Base-by-base conservation (phyloP, 805 yeast species). In the Clavispora phyllophila region DNA sequence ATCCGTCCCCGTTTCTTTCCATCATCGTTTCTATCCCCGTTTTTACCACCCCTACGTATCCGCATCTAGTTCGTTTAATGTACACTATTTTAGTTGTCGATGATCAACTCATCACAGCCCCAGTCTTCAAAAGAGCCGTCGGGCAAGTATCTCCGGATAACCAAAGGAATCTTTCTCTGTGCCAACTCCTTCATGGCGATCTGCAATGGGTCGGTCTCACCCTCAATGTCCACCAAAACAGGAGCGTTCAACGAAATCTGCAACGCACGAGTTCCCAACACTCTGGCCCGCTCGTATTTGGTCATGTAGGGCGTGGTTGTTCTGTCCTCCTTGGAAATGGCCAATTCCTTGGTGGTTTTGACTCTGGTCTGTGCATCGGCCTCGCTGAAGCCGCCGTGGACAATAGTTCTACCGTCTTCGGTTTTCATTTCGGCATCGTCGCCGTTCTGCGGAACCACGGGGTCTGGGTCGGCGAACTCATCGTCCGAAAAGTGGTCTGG, bases 191-290 rank as follows among this genome's bases (percentile, higher is more conserved):
- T 93, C 87, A 88, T 84, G 47, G 99, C 97, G 49, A 93, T 93
- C 65, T 90, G 96, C 60, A 93, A 73, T 12, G 99, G 99, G 63
- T 93, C 99, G 2, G 99, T 95, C 65, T 95, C 99, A 60, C 99
- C 99, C 68, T 93, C 99, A 45, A 93, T 79, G 60, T 95, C 99
- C 33, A 93, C 99, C 60, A 93, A 77, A 3, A 93, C 98, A 2
- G 99, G 99, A 1, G 99, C 99, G 61, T 93, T 93, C 87, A 93
- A 86, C 22, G 97, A 88, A 56, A 93, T 91, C 66, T 93, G 99
- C 51, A 93, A 72, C 1, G 99, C 99, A 57, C 99, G 79, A 9
- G 99, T 93, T 22, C 99, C 99, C 57, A 93, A 76, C 47, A 93
- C 88, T 70, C 99, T 81, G 7, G 99, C 99, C 56, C 97, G 79